Evolutionary conservation across 768 basidiomycete genomes (phyloP).

Genomic region (Crucibulum laeve): DNA sequence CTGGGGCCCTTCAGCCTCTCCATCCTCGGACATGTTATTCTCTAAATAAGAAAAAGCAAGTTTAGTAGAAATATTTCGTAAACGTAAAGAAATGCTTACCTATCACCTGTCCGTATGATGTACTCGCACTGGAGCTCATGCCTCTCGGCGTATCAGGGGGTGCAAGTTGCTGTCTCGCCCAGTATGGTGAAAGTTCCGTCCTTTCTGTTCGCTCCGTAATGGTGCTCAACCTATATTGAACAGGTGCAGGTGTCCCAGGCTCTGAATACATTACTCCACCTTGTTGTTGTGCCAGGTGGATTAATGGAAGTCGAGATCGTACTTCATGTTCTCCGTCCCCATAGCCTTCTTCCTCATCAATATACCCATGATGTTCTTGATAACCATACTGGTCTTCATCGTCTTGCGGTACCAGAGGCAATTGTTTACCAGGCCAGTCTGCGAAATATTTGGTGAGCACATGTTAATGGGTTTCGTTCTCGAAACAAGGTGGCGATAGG

Average conservation of each 20-base stretch:
- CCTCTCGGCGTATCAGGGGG: slow-evolving; percentile 36
- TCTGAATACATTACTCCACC: slow-evolving; percentile 18
- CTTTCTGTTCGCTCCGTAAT: slow-evolving; percentile 68
- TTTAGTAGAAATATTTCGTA: background rate
- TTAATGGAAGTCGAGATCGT: slow-evolving; percentile 53
- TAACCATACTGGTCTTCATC: slow-evolving; percentile 8
- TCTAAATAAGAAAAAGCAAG: background rate
- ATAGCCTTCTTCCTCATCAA: background rate
- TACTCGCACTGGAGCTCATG: slow-evolving; percentile 35
- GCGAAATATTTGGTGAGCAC: slow-evolving; percentile 4
- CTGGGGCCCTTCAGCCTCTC: slow-evolving; percentile 2
- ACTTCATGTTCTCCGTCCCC: slow-evolving; percentile 17
- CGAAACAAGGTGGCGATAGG: slow-evolving; percentile 19
- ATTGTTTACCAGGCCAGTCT: slow-evolving; percentile 11
- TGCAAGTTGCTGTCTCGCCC: slow-evolving; percentile 36
- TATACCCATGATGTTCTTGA: slow-evolving; percentile 10
- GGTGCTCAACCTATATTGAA: slow-evolving; percentile 42
- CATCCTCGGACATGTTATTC: background rate
- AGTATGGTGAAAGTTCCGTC: slow-evolving; percentile 51
- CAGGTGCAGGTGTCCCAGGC: background rate
- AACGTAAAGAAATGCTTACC: slow-evolving; percentile 33
- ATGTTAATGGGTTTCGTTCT: slow-evolving; percentile 1
- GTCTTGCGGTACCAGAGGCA: slow-evolving; percentile 12
- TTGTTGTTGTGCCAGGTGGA: slow-evolving; percentile 56
- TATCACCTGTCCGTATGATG: slow-evolving; percentile 62